Base-by-base conservation (phyloP, 306 rosid species). In the Cucurbita pepo region DNA sequence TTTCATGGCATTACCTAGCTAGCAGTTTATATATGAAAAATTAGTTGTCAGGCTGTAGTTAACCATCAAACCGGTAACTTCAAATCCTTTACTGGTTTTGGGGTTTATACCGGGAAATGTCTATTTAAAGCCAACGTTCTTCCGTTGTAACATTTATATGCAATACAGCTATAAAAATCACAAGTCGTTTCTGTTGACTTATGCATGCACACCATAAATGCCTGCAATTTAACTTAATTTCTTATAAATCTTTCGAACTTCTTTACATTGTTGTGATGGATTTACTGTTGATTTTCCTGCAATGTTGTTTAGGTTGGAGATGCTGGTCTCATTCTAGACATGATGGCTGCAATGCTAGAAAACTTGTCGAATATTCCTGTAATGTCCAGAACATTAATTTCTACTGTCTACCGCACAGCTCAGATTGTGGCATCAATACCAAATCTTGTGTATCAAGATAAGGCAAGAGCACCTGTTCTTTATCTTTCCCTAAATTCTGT, bases 301-400 rank as follows among this genome's bases (percentile, higher is more conserved):
- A 76, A 77, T 82, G 67, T 25, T 62, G 51, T 78, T 80, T 86
- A 94, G 99, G 92, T 89, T 79, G 99, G 96, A 69, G 97, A 91
- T 79, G 90, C 92, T 8, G 91, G 91, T 64, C 92, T 88, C 56
- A 84, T 94, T 80, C 88, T 94, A 78, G 92, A 88, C 47, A 87
- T 83, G 73, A 89, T 94, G 99, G 92, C 97, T 44, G 81, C 83
- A 79, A 89, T 88, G 92, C 72, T 91, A 69, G 97, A 94, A 80
- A 91, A 89, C 78, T 85, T 91, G 76, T 86, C 97, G 51, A 79
- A 80, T 47, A 77, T 81, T 73, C 87, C 90, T 9, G 90, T 81
- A 22, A 79, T 84, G 77, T 85, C 97, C 72, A 88, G 96, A 80
- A 85, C 86, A 21, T 76, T 79, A 75, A 48, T 82, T 36, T 79